Evolutionary conservation across 352 stramenopile species (phyloP).

Genomic region (Thalassiosira pacifica): DNA sequence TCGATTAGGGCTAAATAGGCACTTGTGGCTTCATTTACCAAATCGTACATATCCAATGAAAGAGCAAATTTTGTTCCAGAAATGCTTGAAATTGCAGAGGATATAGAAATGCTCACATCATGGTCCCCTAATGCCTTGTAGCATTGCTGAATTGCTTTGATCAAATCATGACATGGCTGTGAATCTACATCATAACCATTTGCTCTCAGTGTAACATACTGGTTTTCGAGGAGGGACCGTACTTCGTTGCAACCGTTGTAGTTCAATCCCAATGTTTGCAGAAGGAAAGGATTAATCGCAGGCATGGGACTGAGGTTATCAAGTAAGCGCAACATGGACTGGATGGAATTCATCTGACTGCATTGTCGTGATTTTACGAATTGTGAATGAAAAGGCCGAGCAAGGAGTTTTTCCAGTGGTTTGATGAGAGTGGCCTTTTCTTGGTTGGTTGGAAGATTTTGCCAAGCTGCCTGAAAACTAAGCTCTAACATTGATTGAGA

Average conservation of each 20-base stretch:
- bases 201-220: constrained; percentile 62
- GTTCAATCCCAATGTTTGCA: constrained; percentile 74
- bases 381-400: constrained; percentile 80
- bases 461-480: constrained; percentile 77
- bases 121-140: constrained; percentile 76
- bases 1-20: constrained; percentile 80
- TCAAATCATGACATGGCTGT: constrained; percentile 35
- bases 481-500: constrained; percentile 73
- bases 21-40: constrained; percentile 76
- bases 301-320: constrained; percentile 71
- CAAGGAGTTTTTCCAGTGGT: constrained; percentile 77
- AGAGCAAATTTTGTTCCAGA: constrained; percentile 72
- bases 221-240: constrained; percentile 77
- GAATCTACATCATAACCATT: constrained; percentile 47
- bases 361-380: constrained; percentile 64
- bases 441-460: constrained; percentile 60
- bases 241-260: constrained; percentile 85
- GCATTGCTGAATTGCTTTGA: constrained; percentile 70
- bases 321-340: constrained; percentile 75
- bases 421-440: constrained; percentile 67
- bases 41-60: constrained; percentile 82
- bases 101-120: constrained; percentile 70
- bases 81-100: constrained; percentile 64
- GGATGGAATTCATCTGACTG: constrained; percentile 71
- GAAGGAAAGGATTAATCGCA: constrained; percentile 75